Percentiles rank a stretch among this genome's conserved stretches.
Conservation (phyloP, 306 rosid species). For the Cicer yamashitae region DNA sequence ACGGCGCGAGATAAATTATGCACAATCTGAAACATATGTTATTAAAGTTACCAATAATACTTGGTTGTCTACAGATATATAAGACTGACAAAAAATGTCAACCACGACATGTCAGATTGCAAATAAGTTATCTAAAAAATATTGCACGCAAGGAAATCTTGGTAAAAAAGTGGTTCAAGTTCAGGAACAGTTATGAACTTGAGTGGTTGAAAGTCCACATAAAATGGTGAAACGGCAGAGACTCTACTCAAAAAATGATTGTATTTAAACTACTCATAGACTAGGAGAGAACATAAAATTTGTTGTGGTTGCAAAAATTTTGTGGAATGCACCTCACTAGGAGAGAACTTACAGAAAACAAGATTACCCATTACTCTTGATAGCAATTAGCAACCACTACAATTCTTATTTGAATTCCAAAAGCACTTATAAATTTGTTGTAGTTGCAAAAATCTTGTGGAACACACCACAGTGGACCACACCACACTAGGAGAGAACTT, state of each 20-base stretch:
- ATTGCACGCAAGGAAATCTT: constrained; percentile 12
- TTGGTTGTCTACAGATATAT: constrained; percentile 3
- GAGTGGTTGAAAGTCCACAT: constrained; percentile 23
- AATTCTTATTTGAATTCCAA: background rate
- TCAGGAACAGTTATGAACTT: constrained; percentile 11
- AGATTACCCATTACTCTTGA: constrained; percentile 36
- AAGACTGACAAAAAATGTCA: background rate
- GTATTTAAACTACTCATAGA: constrained; percentile 7
- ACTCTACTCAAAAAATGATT: constrained; percentile 12
- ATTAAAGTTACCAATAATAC: constrained; percentile 24
- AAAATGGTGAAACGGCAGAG: constrained; percentile 5
- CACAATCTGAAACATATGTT: constrained; percentile 67
- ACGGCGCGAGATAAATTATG: constrained; percentile 88
- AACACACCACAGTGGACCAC: constrained; percentile 36
- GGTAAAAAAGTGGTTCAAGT: constrained; percentile 21
- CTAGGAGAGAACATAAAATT: background rate
- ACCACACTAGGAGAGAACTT: constrained; percentile 10
- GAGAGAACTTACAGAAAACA: constrained; percentile 1
- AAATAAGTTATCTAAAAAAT: constrained; percentile 21
- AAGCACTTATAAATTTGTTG: constrained; percentile 4
- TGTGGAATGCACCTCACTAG: constrained; percentile 28
- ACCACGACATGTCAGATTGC: background rate
- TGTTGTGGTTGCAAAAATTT: constrained; percentile 8
- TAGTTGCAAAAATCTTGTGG: constrained; percentile 9
- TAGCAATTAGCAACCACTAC: constrained; percentile 21